Conservation (phyloP, 108 stramenopile species). For the Skeletonema marinoi region DNA sequence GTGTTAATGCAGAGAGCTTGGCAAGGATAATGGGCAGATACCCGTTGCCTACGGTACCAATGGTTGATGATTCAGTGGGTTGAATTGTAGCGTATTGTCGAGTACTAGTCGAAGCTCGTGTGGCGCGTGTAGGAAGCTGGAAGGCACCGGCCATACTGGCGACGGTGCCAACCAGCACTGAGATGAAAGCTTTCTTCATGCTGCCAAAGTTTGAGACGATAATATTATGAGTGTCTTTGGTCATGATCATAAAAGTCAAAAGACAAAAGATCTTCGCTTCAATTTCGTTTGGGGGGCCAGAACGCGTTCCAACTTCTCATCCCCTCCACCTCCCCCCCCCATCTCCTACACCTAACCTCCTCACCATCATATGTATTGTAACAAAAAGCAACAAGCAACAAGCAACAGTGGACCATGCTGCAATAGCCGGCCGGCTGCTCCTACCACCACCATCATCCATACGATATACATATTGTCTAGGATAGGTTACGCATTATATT, state of each 20-base stretch:
- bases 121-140: neutral
- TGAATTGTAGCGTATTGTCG: neutral
- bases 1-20: conserved; percentile 29
- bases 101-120: neutral
- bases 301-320: too few relatives aligned
- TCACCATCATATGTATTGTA: too few relatives aligned
- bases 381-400: too few relatives aligned
- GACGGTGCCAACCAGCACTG: neutral
- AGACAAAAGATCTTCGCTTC: neutral
- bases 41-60: conserved; percentile 40
- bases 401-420: too few relatives aligned
- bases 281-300: neutral
- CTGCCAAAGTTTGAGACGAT: neutral
- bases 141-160: neutral
- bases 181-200: neutral
- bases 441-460: too few relatives aligned
- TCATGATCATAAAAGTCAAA: too few relatives aligned
- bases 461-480: too few relatives aligned
- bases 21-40: conserved; percentile 25
- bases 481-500: too few relatives aligned
- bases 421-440: too few relatives aligned
- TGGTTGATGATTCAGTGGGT: neutral
- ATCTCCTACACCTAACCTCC: too few relatives aligned
- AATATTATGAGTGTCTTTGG: too few relatives aligned
- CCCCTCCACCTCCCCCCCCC: too few relatives aligned